These are phyloP conservation scores for Arabidopsis lyrata DNA, from an alignment of 441 rosid species.

Conservation along the genomic window DNA sequence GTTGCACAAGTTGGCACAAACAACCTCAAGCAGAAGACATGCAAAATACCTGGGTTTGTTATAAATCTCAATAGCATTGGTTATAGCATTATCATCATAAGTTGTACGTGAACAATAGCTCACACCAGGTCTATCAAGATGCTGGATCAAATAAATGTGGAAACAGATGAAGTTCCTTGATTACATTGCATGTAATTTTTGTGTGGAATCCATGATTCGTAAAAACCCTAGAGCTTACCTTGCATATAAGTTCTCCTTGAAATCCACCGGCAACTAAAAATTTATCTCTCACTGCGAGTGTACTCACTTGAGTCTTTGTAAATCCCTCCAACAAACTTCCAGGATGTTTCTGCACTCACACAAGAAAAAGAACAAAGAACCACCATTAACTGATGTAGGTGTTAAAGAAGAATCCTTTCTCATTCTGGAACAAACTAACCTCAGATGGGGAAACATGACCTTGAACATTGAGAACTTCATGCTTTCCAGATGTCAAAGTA, in stretches of 20 bases:
- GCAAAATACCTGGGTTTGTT: slow-evolving; percentile 63
- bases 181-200: slow-evolving; percentile 5
- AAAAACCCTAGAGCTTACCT: slow-evolving; percentile 53
- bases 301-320: slow-evolving; percentile 90
- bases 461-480: slow-evolving; percentile 87
- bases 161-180: slow-evolving; percentile 26
- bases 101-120: slow-evolving; percentile 93
- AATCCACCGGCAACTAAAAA: slow-evolving; percentile 89
- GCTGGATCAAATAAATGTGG: slow-evolving; percentile 35
- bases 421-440: slow-evolving; percentile 30
- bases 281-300: slow-evolving; percentile 78
- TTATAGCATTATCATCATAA: slow-evolving; percentile 92
- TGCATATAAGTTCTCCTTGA: slow-evolving; percentile 93
- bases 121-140: slow-evolving; percentile 56
- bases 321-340: slow-evolving; percentile 87
- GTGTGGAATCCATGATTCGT: slow-evolving; percentile 3
- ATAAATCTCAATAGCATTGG: slow-evolving; percentile 95
- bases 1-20: slow-evolving; percentile 5
- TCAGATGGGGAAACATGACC: slow-evolving; percentile 64
- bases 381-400: not conserved
- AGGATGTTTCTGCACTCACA: slow-evolving; percentile 70
- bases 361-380: not conserved
- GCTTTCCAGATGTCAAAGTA: slow-evolving; percentile 64
- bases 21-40: slow-evolving; percentile 30
- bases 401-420: not conserved